These are phyloP conservation scores for Raphanus raphanistrum DNA, from an alignment of 345 rosid species.

Conservation along the genomic window DNA sequence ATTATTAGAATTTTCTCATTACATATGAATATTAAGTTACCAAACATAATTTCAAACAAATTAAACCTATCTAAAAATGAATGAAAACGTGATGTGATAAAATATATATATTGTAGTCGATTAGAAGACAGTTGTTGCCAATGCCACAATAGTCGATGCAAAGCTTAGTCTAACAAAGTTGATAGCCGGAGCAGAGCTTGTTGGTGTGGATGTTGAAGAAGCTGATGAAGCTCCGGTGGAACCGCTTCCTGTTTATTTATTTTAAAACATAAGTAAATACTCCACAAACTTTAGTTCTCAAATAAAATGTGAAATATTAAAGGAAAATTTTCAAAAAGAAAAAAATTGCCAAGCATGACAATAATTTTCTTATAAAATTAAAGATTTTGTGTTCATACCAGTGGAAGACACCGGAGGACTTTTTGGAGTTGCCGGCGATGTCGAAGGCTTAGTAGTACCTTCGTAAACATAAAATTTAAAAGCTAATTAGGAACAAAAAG, in stretches of 20 bases:
- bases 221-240: constrained; percentile 28
- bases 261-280: neutral
- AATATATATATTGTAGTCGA: neutral
- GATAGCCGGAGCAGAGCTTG: constrained; percentile 29
- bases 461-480: neutral
- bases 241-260: constrained; percentile 10
- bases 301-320: neutral
- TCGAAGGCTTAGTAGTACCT: constrained; percentile 31
- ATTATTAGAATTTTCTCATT: constrained; percentile 13
- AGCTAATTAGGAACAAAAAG: neutral
- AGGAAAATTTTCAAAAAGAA: neutral
- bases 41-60: neutral
- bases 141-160: constrained; percentile 23
- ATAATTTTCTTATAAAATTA: no score
- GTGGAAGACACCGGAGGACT: constrained; percentile 32
- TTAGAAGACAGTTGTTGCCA: constrained; percentile 26
- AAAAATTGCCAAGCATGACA: neutral
- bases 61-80: constrained; percentile 5
- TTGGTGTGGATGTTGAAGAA: constrained; percentile 15
- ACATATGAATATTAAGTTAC: constrained; percentile 4
- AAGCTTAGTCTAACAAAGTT: constrained; percentile 27
- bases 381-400: constrained; percentile 7
- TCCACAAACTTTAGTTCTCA: neutral
- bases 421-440: constrained; percentile 23
- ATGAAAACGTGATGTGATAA: constrained; percentile 1